Conservation (phyloP, 345 rosid species). For the Euphorbia lathyris region DNA sequence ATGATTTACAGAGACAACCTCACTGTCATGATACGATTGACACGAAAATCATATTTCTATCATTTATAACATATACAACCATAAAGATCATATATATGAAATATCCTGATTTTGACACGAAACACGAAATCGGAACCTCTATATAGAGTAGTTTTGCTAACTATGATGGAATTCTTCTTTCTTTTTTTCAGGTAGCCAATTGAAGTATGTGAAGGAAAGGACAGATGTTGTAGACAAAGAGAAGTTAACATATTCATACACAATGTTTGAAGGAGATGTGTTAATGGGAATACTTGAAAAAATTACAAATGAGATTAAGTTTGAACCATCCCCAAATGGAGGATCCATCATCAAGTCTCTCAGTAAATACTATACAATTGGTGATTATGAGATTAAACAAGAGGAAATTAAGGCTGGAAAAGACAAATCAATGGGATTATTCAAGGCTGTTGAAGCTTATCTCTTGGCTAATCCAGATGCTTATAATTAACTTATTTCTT, state of each 20-base stretch:
- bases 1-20: too few relatives aligned
- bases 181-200: conserved; percentile 22
- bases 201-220: conserved; percentile 35
- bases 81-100: too few relatives aligned
- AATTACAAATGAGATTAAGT: conserved; percentile 31
- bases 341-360: conserved; percentile 39
- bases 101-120: too few relatives aligned
- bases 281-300: conserved; percentile 30
- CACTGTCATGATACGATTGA: too few relatives aligned
- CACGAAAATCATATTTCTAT: too few relatives aligned
- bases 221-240: conserved; percentile 45
- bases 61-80: too few relatives aligned
- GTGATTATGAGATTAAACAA: conserved; percentile 15
- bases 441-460: conserved; percentile 30
- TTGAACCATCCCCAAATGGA: conserved; percentile 28
- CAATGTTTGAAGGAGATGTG: conserved; percentile 33
- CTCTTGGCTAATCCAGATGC: conserved; percentile 27
- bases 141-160: too few relatives aligned
- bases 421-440: conserved; percentile 15
- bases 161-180: too few relatives aligned
- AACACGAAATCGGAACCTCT: too few relatives aligned
- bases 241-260: conserved; percentile 27
- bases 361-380: conserved; percentile 26
- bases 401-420: conserved; percentile 18
- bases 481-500: not conserved